Base-by-base conservation (phyloP, 2,329 filamentous ascomycete species). In the Harringtonia lauricola region DNA sequence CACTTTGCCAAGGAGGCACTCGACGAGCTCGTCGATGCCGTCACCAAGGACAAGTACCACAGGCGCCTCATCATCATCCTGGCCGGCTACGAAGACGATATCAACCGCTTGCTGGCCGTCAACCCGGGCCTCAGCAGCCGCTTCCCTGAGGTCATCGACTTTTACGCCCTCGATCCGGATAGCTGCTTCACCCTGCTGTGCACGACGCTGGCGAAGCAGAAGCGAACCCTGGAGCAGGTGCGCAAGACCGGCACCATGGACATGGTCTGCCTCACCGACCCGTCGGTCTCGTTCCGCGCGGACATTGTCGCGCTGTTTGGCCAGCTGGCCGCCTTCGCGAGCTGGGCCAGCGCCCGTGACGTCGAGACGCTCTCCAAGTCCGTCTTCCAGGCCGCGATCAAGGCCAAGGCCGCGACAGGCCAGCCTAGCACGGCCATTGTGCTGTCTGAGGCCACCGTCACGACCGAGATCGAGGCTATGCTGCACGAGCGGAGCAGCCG, bases 41-140 rank as follows among this genome's bases (percentile, higher is more conserved):
- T 70, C 0, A 74, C 69, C 2, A 75, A 84, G 47, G 66, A 70
- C 0, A 68, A 63, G 31, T 86, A 76, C 54, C 59, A 64, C 3
- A 64, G 70, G 28, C 81, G 78, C 46, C 59, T 86, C 2, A 67
- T 86, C 33, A 69, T 81, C 30, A 83, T 86, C 30, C 60, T 86
- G 1, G 82, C 82, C 0, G 82, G 83, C 0, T 86, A 86, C 49
- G 73, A 78, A 10, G 52, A 68, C 0, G 76, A 85, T 31, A 84
- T 86, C 45, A 76, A 86, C 51, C 59, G 64, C 0, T 66, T 86
- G 0, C 67, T 86, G 59, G 59, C 62, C 0, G 64, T 70, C 18
- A 86, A 86, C 48, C 67, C 73, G 0, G 81, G 81, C 0, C 59
- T 86, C 15, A 73, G 72, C 0, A 81, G 75, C 33, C 71, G 81